Percentiles rank a stretch among this genome's conserved stretches.
Evolutionary conservation across 2,329 filamentous ascomycete species (phyloP).

Genomic region (Aphanoascus verrucosus): DNA sequence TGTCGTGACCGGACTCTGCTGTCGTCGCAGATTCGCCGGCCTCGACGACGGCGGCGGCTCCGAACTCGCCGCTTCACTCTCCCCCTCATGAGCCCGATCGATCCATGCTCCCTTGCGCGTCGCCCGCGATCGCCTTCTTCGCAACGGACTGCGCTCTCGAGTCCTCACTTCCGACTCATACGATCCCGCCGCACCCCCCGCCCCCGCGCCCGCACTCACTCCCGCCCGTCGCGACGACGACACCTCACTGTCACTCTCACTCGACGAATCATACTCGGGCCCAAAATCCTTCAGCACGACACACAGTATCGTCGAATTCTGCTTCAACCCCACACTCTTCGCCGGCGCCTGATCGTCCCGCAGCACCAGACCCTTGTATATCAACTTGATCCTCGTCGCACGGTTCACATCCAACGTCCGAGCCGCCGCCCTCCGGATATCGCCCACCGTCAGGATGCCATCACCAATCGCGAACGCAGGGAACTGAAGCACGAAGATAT

Average conservation of each 20-base stretch:
- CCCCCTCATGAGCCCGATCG: too few relatives aligned
- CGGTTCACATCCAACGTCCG: slow-evolving; percentile 27
- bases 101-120: too few relatives aligned
- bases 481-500: slow-evolving; percentile 36
- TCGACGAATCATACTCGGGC: slow-evolving; percentile 23
- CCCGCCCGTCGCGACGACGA: not conserved
- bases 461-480: slow-evolving; percentile 40
- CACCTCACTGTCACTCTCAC: slow-evolving; percentile 14
- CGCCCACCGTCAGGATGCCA: slow-evolving; percentile 33
- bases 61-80: too few relatives aligned
- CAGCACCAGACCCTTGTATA: slow-evolving; percentile 40
- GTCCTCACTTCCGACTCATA: not conserved
- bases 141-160: too few relatives aligned
- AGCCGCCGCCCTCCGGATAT: slow-evolving; percentile 33
- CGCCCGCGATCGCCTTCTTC: too few relatives aligned
- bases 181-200: not conserved
- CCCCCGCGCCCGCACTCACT: too few relatives aligned
- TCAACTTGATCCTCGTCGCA: slow-evolving; percentile 31
- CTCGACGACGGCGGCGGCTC: too few relatives aligned
- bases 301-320: slow-evolving; percentile 39
- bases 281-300: slow-evolving; percentile 32
- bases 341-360: slow-evolving; percentile 33
- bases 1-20: not conserved
- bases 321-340: slow-evolving; percentile 37
- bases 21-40: too few relatives aligned